These are phyloP conservation scores for Chaetomiaceae sp. DNA, from an alignment of 2,329 filamentous ascomycete genomes.

Conservation along the genomic window DNA sequence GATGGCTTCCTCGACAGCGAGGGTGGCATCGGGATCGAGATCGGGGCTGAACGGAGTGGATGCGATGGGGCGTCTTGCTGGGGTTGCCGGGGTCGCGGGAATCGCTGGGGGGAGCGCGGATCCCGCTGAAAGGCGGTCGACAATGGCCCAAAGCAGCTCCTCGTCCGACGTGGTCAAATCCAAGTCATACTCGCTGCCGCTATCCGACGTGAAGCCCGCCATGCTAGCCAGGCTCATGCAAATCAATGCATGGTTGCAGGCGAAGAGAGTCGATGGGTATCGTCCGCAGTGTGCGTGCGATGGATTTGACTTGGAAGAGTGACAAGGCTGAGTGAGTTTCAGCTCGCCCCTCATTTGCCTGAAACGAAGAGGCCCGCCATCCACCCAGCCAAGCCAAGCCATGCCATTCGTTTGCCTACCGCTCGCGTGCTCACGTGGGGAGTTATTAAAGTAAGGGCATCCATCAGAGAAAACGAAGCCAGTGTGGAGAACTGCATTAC, in stretches of 20 bases:
- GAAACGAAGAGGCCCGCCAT: no score
- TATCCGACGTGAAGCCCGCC: constrained; percentile 19
- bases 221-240: constrained; percentile 10
- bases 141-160: constrained; percentile 33
- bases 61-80: neutral
- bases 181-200: constrained; percentile 42
- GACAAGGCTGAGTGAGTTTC: neutral
- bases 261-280: no score
- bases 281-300: no score
- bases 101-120: neutral
- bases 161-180: constrained; percentile 47
- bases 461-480: no score
- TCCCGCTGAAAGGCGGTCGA: constrained; percentile 19
- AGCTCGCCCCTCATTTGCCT: neutral
- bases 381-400: no score
- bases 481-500: no score
- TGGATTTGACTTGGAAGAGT: neutral
- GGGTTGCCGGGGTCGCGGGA: neutral
- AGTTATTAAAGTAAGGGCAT: no score
- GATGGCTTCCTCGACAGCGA: constrained; percentile 12
- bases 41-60: neutral
- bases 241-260: neutral
- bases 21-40: neutral
- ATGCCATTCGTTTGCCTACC: neutral
- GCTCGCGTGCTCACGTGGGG: constrained; percentile 16